Conservation (phyloP, 495 filamentous ascomycete species). For the Tetracladium marchalianum region DNA sequence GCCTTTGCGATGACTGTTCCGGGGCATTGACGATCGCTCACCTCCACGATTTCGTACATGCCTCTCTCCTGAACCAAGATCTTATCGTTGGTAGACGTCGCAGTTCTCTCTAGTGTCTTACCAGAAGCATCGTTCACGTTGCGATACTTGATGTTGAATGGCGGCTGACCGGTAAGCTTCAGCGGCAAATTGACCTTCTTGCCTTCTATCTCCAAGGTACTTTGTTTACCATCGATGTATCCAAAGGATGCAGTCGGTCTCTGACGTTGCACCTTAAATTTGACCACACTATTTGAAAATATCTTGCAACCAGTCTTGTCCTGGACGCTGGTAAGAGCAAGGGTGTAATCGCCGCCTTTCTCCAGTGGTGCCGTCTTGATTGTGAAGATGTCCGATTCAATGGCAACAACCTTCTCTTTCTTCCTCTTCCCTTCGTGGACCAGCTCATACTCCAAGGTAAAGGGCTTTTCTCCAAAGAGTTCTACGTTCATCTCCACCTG, state of each 20-base stretch:
- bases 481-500: constrained; percentile 59
- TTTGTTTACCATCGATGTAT: constrained; percentile 64
- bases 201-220: constrained; percentile 63
- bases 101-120: constrained; percentile 15
- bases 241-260: constrained; percentile 79
- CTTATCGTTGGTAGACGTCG: constrained; percentile 55
- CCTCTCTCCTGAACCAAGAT: constrained; percentile 57
- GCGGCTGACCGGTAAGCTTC: constrained; percentile 69
- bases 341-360: constrained; percentile 77
- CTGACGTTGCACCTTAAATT: constrained; percentile 77
- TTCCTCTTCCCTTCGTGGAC: constrained; percentile 80
- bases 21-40: constrained; percentile 69
- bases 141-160: constrained; percentile 70
- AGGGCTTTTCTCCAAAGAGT: constrained; percentile 74
- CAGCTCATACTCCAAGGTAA: constrained; percentile 86
- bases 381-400: constrained; percentile 46
- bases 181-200: constrained; percentile 65
- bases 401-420: constrained; percentile 51
- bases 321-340: constrained; percentile 73
- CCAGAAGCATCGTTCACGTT: constrained; percentile 42
- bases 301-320: constrained; percentile 81
- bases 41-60: constrained; percentile 64
- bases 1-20: constrained; percentile 65
- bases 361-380: constrained; percentile 65
- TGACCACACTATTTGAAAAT: constrained; percentile 67